Conservation (phyloP, 176 grass and related monocot species). For the Elymus sibiricus region DNA sequence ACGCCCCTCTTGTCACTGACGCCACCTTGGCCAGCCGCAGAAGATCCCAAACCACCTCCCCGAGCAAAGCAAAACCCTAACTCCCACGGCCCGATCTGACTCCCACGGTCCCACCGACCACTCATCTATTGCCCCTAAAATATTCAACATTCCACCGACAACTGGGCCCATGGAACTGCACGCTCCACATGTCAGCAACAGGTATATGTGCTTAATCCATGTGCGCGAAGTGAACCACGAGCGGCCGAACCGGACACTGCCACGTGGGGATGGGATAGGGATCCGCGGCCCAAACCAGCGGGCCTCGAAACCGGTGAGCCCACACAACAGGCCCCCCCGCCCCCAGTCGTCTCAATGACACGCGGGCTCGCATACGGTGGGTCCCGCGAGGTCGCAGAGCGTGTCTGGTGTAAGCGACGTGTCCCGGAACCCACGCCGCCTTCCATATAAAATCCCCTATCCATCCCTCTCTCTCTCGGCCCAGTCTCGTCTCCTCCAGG, state of each 20-base stretch:
- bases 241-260: neutral
- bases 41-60: neutral
- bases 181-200: neutral
- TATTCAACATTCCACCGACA: fast-evolving
- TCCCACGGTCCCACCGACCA: neutral
- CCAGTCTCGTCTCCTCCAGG: neutral
- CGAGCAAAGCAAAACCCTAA: slow-evolving; percentile 50
- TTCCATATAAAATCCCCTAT: slow-evolving; percentile 49
- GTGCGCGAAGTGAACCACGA: neutral
- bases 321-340: neutral
- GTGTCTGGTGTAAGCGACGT: neutral
- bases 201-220: fast-evolving
- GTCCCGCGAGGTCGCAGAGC: neutral
- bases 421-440: slow-evolving; percentile 24
- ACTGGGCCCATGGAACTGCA: fast-evolving
- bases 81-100: neutral
- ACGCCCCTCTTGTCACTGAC: neutral
- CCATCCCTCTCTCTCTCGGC: neutral
- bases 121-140: no score
- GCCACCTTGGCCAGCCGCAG: neutral
- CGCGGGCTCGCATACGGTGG: neutral
- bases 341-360: neutral
- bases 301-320: neutral
- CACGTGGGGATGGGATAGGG: slow-evolving; percentile 48
- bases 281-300: slow-evolving; percentile 35